These are phyloP conservation scores for Yamadazyma membranifaciens DNA, from an alignment of 1,139 yeast genomes.

Conservation along the genomic window DNA sequence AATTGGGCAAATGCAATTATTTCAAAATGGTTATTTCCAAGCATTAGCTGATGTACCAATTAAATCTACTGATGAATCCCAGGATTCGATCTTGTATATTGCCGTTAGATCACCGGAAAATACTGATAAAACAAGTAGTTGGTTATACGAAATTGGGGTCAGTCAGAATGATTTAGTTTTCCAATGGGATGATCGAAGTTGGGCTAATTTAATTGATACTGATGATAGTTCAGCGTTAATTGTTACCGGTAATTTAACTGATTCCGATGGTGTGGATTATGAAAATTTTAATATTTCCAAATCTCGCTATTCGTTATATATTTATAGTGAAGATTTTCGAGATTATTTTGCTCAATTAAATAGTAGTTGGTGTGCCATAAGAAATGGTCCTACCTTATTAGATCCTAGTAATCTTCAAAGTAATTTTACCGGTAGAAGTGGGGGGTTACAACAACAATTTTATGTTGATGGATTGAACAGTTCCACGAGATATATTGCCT, in stretches of 20 bases:
- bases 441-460: conserved; percentile 57
- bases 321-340: conserved; percentile 43
- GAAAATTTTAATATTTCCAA: conserved; percentile 26
- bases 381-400: conserved; percentile 43
- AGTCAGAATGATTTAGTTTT: conserved; percentile 66
- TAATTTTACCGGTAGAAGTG: conserved; percentile 48
- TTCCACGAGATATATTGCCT: conserved; percentile 65
- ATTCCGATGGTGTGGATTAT: conserved; percentile 14
- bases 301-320: conserved; percentile 42
- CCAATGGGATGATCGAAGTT: conserved; percentile 64
- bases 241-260: conserved; percentile 59
- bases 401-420: conserved; percentile 24
- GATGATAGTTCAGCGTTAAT: conserved; percentile 72
- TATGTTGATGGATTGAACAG: conserved; percentile 59
- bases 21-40: conserved; percentile 52
- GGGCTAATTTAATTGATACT: conserved; percentile 66
- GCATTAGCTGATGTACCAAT: conserved; percentile 47
- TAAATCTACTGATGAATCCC: conserved; percentile 14
- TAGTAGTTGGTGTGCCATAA: conserved; percentile 74
- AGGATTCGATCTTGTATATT: conserved; percentile 38
- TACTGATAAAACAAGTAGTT: conserved; percentile 33
- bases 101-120: conserved; percentile 49
- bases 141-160: conserved; percentile 69
- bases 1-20: conserved; percentile 30
- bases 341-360: conserved; percentile 43